Conservation (phyloP, 2,329 filamentous ascomycete genomes). For the Claviceps africana region DNA sequence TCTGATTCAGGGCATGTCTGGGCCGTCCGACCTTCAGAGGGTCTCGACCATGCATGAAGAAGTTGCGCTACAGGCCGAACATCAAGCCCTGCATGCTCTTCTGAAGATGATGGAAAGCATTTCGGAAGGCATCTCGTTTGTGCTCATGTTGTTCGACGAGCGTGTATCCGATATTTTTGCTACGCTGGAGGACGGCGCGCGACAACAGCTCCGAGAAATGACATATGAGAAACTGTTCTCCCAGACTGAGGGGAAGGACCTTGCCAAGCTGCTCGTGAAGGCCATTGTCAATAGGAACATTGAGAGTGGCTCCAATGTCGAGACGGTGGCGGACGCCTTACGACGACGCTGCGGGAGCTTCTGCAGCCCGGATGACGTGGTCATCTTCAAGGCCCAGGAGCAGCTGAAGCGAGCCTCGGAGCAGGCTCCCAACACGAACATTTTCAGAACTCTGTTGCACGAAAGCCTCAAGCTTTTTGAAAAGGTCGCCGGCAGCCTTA, state of each 20-base stretch:
- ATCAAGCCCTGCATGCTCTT: conserved; percentile 78
- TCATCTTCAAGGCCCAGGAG: conserved; percentile 97
- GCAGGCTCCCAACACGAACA: conserved; percentile 58
- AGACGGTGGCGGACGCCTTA: conserved; percentile 91
- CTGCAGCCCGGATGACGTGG: conserved; percentile 91
- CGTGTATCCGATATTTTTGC: conserved; percentile 76
- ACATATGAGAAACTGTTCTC: conserved; percentile 86
- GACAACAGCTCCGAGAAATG: conserved; percentile 56
- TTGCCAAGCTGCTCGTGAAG: conserved; percentile 90
- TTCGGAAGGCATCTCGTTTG: conserved; percentile 92
- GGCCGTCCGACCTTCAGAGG: conserved; percentile 69
- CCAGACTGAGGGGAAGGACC: conserved; percentile 61
- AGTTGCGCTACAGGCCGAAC: conserved; percentile 81
- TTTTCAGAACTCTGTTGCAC: conserved; percentile 65
- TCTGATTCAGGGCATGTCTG: conserved; percentile 88
- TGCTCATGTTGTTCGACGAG: conserved; percentile 89
- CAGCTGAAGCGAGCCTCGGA: conserved; percentile 80
- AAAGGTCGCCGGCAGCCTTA: conserved; percentile 72
- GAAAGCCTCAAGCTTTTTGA: conserved; percentile 83
- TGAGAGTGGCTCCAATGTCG: conserved; percentile 89
- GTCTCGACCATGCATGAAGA: conserved; percentile 78
- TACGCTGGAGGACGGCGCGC: conserved; percentile 55
- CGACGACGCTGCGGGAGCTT: conserved; percentile 88
- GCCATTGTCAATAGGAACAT: conserved; percentile 98
- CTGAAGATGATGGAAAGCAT: conserved; percentile 78